phyloP scores from a whole-genome alignment of 257 asterid genomes.

The Scutellaria barbata region DNA sequence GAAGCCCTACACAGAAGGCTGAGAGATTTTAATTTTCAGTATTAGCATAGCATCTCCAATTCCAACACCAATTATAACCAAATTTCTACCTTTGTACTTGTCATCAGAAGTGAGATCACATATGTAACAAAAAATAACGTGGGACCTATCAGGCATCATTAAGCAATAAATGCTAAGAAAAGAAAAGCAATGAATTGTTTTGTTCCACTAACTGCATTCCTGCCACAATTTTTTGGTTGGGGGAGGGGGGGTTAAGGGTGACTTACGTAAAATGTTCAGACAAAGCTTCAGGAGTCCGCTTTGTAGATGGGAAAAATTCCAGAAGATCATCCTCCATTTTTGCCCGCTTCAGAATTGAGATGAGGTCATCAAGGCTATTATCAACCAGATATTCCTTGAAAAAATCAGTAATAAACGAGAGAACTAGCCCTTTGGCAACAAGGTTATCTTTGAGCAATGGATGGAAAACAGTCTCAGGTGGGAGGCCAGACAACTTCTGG shows the following conservation, averaged over 20 bases:
- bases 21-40: not conserved
- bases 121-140: not conserved
- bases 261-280: conserved; percentile 96
- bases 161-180: not conserved
- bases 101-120: too few species aligned
- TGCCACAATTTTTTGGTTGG: too few species aligned
- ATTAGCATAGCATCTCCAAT: not conserved
- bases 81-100: not conserved
- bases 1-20: not conserved
- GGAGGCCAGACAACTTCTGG: conserved; percentile 97
- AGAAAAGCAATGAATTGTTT: not conserved
- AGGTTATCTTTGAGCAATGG: conserved; percentile 98
- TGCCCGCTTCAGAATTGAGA: conserved; percentile 85
- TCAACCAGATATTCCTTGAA: conserved; percentile 96
- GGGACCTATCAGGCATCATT: not conserved
- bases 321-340: conserved; percentile 93
- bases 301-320: conserved; percentile 85
- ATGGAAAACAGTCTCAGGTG: conserved; percentile 96
- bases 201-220: not conserved
- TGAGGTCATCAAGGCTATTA: conserved; percentile 95
- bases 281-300: conserved; percentile 86
- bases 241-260: not conserved
- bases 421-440: conserved; percentile 95
- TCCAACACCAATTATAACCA: not conserved
- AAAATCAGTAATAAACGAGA: conserved; percentile 88